phyloP scores from a whole-genome alignment of 176 grass and related monocot species.

The Oryza meyeriana region DNA sequence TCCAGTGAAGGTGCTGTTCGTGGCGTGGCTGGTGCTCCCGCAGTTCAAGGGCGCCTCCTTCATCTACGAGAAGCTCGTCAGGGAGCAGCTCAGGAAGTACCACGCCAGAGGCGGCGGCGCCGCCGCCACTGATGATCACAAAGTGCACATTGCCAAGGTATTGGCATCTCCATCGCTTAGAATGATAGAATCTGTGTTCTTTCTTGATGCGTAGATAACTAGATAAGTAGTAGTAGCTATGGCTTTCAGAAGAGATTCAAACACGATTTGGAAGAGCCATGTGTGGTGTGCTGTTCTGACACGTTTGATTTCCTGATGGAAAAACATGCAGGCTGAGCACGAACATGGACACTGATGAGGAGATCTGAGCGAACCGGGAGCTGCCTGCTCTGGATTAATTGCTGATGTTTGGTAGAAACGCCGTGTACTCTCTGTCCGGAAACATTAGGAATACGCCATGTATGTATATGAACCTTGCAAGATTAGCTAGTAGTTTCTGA shows the following conservation, averaged over 20 bases:
- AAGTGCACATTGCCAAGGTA: slow-evolving; percentile 44
- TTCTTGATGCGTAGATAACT: neutral
- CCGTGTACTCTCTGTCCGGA: neutral
- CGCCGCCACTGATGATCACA: neutral
- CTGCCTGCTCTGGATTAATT: too few species aligned
- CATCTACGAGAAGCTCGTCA: slow-evolving; percentile 79
- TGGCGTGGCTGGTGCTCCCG: slow-evolving; percentile 68
- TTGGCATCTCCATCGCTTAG: neutral
- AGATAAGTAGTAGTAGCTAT: neutral
- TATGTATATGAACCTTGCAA: neutral
- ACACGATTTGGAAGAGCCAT: neutral
- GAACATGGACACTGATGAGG: neutral
- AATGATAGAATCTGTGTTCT: neutral
- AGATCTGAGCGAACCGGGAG: neutral
- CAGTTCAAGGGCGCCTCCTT: slow-evolving; percentile 88
- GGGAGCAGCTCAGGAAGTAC: slow-evolving; percentile 65
- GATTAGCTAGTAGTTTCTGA: neutral
- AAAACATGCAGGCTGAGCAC: neutral
- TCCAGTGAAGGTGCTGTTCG: slow-evolving; percentile 52
- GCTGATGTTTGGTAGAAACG: neutral
- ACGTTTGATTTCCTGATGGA: neutral
- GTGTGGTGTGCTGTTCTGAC: neutral
- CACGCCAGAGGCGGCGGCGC: slow-evolving; percentile 14
- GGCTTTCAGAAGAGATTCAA: neutral
- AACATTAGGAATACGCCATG: neutral